phyloP scores from a whole-genome alignment of 2,329 filamentous ascomycete genomes.

The Xylaria sp. region DNA sequence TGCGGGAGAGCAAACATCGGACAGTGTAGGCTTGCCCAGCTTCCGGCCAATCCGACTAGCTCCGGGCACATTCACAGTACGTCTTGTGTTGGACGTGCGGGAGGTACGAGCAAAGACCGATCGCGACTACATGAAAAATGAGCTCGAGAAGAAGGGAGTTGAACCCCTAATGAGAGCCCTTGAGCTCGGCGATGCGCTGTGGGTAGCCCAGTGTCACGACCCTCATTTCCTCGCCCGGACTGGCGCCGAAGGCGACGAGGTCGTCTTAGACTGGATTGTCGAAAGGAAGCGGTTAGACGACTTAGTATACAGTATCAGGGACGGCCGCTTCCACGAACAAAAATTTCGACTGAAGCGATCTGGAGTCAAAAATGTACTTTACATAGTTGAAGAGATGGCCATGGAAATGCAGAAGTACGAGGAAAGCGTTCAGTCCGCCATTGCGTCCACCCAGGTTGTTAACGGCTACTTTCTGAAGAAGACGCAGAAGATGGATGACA shows the following conservation, averaged over 20 bases:
- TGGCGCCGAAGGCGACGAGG: conserved; percentile 69
- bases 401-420: conserved; percentile 66
- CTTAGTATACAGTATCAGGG: conserved; percentile 79
- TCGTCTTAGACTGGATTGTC: conserved; percentile 80
- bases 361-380: conserved; percentile 77
- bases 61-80: conserved; percentile 71
- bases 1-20: conserved; percentile 39
- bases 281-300: conserved; percentile 84
- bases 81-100: conserved; percentile 75
- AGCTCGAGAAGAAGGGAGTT: conserved; percentile 70
- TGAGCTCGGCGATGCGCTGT: conserved; percentile 77
- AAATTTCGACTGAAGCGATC: conserved; percentile 78
- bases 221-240: conserved; percentile 58
- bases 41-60: conserved; percentile 67
- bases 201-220: conserved; percentile 76
- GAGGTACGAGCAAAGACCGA: conserved; percentile 76
- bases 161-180: conserved; percentile 70
- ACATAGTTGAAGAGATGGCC: conserved; percentile 76
- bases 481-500: conserved; percentile 77
- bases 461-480: conserved; percentile 81
- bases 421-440: conserved; percentile 72
- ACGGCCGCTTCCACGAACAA: conserved; percentile 82
- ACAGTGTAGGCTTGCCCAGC: conserved; percentile 45
- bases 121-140: conserved; percentile 76
- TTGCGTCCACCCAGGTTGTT: conserved; percentile 78